These are phyloP conservation scores for Wickerhamiella sergipiensis DNA, from an alignment of 805 yeast genomes.

Conservation along the genomic window DNA sequence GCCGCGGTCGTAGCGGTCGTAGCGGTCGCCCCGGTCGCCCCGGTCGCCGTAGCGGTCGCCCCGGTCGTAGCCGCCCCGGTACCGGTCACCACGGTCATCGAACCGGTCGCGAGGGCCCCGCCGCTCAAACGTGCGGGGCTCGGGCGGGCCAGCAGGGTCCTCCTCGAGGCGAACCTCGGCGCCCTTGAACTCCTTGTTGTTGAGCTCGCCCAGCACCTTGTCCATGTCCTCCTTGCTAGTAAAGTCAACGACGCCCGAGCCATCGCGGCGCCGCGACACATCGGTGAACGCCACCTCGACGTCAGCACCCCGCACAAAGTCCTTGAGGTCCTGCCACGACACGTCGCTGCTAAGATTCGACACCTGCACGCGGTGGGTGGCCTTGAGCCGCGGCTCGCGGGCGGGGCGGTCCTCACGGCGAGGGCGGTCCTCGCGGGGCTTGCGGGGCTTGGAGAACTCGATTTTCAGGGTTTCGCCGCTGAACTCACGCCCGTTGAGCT, in stretches of 20 bases:
- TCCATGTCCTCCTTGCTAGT: conserved; percentile 87
- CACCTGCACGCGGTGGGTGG: conserved; percentile 17
- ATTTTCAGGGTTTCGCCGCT: conserved; percentile 24
- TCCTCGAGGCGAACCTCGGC: conserved; percentile 53
- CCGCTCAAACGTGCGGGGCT: conserved; percentile 36
- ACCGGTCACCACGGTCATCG: conserved; percentile 16
- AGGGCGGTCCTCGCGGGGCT: conserved; percentile 16
- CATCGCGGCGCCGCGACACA: conserved; percentile 25
- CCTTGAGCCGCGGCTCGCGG: conserved; percentile 15
- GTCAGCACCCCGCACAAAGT: conserved; percentile 49
- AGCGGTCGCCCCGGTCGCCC: conserved; percentile 2
- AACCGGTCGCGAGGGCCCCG: conserved; percentile 35
- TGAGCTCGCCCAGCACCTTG: conserved; percentile 64
- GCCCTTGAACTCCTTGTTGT: conserved; percentile 63
- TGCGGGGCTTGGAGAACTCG: conserved; percentile 24
- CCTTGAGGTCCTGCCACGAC: conserved; percentile 47
- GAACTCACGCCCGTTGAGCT: conserved; percentile 31
- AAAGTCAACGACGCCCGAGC: conserved; percentile 64
- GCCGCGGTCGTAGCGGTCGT: not conserved
- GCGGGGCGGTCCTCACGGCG: conserved; percentile 16
- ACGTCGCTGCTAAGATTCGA: conserved; percentile 9
- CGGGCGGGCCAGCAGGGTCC: conserved; percentile 36
- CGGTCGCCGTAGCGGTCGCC: conserved; percentile 9
- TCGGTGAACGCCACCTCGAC: conserved; percentile 28
- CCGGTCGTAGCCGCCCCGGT: conserved; percentile 17